Percentiles rank a stretch among this genome's conserved stretches.
Conservation (phyloP, 257 asterid genomes). For the Thymus mandschuricus region DNA sequence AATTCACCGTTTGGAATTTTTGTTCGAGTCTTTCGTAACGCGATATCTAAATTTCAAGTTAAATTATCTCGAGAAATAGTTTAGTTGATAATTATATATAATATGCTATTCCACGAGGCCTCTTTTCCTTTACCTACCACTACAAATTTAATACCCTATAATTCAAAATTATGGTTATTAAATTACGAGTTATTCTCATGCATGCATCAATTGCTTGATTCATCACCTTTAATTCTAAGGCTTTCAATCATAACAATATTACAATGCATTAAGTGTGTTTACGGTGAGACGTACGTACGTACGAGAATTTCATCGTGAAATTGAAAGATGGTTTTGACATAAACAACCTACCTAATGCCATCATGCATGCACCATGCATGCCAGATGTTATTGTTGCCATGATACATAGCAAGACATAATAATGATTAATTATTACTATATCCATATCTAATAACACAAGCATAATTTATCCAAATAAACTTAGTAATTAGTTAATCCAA, state of each 20-base stretch:
- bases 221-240: constrained; percentile 2
- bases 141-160: not conserved
- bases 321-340: constrained; percentile 28
- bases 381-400: constrained; percentile 7
- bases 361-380: constrained; percentile 19
- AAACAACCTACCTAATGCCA: constrained; percentile 29
- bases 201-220: constrained; percentile 25
- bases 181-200: constrained; percentile 18
- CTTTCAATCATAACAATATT: not conserved
- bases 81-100: too few relatives aligned
- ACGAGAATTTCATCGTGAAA: not conserved
- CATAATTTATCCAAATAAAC: not conserved
- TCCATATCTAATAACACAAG: not conserved
- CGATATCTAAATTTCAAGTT: too few relatives aligned
- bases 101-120: not conserved
- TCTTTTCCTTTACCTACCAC: constrained; percentile 18
- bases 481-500: too few relatives aligned
- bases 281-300: too few relatives aligned
- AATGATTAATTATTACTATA: constrained; percentile 4
- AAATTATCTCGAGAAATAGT: too few relatives aligned
- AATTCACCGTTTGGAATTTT: too few relatives aligned
- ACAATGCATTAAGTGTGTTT: too few relatives aligned
- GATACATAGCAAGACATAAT: constrained; percentile 4
- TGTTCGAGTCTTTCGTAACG: too few relatives aligned
- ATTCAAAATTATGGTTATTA: not conserved